A percentile compares a stretch with the other conserved stretches of the same genome.
Evolutionary conservation across 2,329 filamentous ascomycete genomes (phyloP).

Genomic region (Fusarium keratoplasticum): DNA sequence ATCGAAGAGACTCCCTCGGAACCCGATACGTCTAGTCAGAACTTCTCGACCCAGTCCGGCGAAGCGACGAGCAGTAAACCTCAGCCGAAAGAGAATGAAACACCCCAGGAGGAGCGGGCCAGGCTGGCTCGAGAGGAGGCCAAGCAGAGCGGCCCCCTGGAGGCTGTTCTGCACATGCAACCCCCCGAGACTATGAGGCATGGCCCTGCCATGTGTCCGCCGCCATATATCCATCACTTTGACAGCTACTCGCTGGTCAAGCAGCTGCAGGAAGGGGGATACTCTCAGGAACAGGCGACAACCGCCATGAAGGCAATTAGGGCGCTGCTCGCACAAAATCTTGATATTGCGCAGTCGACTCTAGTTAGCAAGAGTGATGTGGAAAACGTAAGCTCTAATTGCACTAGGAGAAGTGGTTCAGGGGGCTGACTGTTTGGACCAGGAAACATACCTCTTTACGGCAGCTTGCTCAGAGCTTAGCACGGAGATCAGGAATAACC

Average conservation of each 20-base stretch:
- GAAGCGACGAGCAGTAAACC: conserved; percentile 15
- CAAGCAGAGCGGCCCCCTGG: conserved; percentile 61
- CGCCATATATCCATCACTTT: conserved; percentile 94
- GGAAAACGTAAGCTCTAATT: conserved; percentile 73
- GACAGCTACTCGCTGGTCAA: conserved; percentile 92
- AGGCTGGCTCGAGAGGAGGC: conserved; percentile 50
- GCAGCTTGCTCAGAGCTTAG: conserved; percentile 93
- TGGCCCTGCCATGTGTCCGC: conserved; percentile 76
- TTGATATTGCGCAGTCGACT: conserved; percentile 82
- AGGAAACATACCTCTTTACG: conserved; percentile 91
- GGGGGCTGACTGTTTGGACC: conserved; percentile 24
- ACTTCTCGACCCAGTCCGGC: not conserved
- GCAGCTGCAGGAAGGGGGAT: conserved; percentile 80
- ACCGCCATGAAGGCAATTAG: conserved; percentile 94
- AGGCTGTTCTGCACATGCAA: conserved; percentile 62
- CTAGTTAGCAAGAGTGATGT: conserved; percentile 92
- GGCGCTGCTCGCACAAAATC: conserved; percentile 78
- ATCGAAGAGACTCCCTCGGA: conserved; percentile 10
- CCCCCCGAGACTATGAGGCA: conserved; percentile 58
- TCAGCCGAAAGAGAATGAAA: conserved; percentile 14
- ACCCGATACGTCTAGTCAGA: not conserved
- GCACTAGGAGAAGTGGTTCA: not conserved
- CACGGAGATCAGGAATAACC: conserved; percentile 84
- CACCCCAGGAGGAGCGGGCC: conserved; percentile 34
- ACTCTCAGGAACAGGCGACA: conserved; percentile 79